Base-by-base conservation (phyloP, 306 rosid species). In the Sicyos edulis region DNA sequence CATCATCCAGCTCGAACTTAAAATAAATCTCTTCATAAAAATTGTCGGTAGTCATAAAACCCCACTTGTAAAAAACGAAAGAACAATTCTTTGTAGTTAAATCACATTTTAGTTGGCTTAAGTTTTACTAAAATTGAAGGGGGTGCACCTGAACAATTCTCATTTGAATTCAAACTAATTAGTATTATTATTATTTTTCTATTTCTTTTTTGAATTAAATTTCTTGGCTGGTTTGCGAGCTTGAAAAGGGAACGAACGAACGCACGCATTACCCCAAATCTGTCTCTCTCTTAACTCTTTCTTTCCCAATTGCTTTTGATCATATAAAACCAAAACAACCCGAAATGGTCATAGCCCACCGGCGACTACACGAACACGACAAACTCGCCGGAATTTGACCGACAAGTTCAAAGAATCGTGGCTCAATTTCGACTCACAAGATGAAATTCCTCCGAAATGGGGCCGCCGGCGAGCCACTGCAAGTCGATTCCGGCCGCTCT, bases 401-500 rank as follows among this genome's bases (percentile, higher is more conserved):
- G 63, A 7, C 16, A 44, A 29, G 12, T 32, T 29, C 10, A n/a
- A 10, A 12, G 8, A 69, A 40, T 47, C 4, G 52, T 47, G 52
- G 52, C 52, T 47, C 15, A 10, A 40, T 49, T 29, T 7, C 44
- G 44, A 78, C 74, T 60, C 13, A 37, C 42, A 52, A 19, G 62
- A 56, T 74, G 71, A 76, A 73, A 74, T 85, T 91, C 87, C 73
- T 75, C 73, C 80, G 79, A 55, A 67, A 62, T 20, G 80, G 73
- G 54, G 53, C 51, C 0, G 73, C 80, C 63, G 83, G 80, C 70
- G 86, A 82, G 55, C 66, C 77, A 59, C 60, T 29, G 22, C 70
- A 40, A 53, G 85, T 76, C 4, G 65, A 76, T 72, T 79, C 85
- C 63, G 80, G 76, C 44, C 85, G 92, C 54, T 82, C 85, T 81